Evolutionary conservation across 345 rosid genomes (phyloP).

Genomic region (Reutealis trisperma): DNA sequence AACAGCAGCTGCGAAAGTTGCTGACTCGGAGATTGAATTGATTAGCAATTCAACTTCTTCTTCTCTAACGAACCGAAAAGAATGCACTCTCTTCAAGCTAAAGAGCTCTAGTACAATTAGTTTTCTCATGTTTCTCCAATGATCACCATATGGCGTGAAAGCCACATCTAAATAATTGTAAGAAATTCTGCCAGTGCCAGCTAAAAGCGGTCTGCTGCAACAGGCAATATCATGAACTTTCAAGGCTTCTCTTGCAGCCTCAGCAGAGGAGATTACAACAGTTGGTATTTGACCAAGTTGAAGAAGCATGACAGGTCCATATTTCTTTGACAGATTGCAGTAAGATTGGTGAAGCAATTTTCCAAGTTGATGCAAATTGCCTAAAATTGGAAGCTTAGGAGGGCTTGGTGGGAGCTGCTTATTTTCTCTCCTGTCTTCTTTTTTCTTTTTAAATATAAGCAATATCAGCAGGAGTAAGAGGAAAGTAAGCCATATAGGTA

Average conservation of each 20-base stretch:
- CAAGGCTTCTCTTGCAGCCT: conserved; percentile 27
- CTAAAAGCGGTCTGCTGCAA: conserved; percentile 15
- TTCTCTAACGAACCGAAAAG: conserved; percentile 4
- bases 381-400: conserved; percentile 18
- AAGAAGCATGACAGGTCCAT: conserved; percentile 25
- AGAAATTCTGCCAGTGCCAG: conserved; percentile 13
- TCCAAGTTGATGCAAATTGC: conserved; percentile 23
- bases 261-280: conserved; percentile 25
- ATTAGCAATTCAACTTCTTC: conserved; percentile 12
- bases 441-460: not conserved
- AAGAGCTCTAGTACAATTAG: not conserved
- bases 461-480: not conserved
- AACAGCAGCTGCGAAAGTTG: conserved; percentile 3
- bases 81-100: conserved; percentile 16
- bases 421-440: not conserved
- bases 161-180: conserved; percentile 19
- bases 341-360: conserved; percentile 8
- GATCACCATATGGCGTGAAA: conserved; percentile 6
- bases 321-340: conserved; percentile 8
- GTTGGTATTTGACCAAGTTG: conserved; percentile 5
- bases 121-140: conserved; percentile 10
- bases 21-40: not conserved
- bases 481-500: not conserved
- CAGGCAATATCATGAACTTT: conserved; percentile 25
- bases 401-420: conserved; percentile 21